phyloP scores from a whole-genome alignment of 495 filamentous ascomycete species.

The Clohesyomyces aquaticus region DNA sequence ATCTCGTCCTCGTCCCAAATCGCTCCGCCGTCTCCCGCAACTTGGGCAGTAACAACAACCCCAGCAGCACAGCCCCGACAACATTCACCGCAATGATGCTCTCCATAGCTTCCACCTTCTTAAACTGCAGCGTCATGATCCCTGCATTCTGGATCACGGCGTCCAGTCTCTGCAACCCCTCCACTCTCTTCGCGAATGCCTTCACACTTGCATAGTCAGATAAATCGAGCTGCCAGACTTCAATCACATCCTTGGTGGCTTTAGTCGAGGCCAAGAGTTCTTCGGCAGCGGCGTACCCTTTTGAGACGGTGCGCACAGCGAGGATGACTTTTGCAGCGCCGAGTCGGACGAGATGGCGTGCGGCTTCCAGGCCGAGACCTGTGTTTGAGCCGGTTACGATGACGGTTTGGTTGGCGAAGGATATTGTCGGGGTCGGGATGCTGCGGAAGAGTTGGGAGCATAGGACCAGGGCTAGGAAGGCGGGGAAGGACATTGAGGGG shows the following conservation, averaged over 20 bases:
- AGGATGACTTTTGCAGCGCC: conserved; percentile 45
- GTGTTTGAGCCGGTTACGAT: conserved; percentile 47
- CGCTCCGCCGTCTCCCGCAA: conserved; percentile 39
- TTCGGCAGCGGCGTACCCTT: conserved; percentile 51
- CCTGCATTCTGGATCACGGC: conserved; percentile 54
- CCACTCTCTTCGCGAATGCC: conserved; percentile 51
- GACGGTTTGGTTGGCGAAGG: conserved; percentile 46
- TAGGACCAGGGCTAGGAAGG: conserved; percentile 43
- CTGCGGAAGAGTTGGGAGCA: conserved; percentile 54
- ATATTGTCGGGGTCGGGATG: conserved; percentile 45
- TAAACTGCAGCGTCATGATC: conserved; percentile 44
- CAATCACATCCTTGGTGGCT: conserved; percentile 45
- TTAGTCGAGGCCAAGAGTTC: conserved; percentile 54
- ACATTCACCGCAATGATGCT: conserved; percentile 57
- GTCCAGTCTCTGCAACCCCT: conserved; percentile 50
- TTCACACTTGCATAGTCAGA: conserved; percentile 55
- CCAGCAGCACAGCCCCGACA: conserved; percentile 54
- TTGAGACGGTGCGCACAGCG: conserved; percentile 46
- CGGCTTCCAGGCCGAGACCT: conserved; percentile 46
- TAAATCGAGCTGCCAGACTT: conserved; percentile 62
- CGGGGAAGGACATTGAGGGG: background rate
- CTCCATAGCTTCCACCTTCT: conserved; percentile 51
- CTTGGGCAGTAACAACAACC: conserved; percentile 49
- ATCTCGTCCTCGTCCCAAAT: conserved; percentile 33
- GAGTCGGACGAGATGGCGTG: conserved; percentile 44